phyloP scores from a whole-genome alignment of 164 flowering plant genomes.

The Vitis riparia region DNA sequence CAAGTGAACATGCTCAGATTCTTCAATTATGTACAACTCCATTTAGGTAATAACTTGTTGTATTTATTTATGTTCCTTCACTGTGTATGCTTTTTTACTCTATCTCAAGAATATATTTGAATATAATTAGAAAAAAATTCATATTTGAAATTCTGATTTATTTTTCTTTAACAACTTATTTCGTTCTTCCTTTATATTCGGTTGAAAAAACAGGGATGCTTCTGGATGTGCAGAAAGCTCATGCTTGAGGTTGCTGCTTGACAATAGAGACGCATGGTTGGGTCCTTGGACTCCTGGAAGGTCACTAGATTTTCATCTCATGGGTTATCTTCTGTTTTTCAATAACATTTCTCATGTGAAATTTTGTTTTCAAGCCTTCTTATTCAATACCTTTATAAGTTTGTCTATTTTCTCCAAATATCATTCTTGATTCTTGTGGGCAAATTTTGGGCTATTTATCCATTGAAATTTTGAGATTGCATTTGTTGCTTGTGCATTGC shows the following conservation, averaged over 20 bases:
- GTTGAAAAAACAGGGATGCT: constrained; percentile 58
- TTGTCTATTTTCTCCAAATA: too few species aligned
- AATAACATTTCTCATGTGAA: neutral
- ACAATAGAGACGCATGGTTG: constrained; percentile 96
- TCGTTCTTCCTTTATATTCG: constrained; percentile 2
- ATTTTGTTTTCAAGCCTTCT: neutral
- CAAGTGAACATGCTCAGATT: constrained; percentile 71
- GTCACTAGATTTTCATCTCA: constrained; percentile 29
- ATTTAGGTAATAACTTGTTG: constrained; percentile 54
- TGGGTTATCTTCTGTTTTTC: neutral
- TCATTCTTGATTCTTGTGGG: neutral
- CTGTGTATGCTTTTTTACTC: too few species aligned
- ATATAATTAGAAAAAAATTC: too few species aligned
- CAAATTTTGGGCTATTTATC: neutral
- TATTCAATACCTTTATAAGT: too few species aligned
- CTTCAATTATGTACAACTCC: constrained; percentile 79
- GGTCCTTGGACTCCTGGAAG: constrained; percentile 99
- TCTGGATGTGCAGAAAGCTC: constrained; percentile 86
- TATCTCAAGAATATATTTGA: too few species aligned
- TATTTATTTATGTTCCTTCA: neutral
- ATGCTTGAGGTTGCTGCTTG: constrained; percentile 73
- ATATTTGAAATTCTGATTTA: too few species aligned
- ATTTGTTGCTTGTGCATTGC: neutral
- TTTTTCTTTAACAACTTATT: too few species aligned
- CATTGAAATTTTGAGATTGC: neutral